Conservation (phyloP, 768 basidiomycete species). For the Naganishia antarctica region DNA sequence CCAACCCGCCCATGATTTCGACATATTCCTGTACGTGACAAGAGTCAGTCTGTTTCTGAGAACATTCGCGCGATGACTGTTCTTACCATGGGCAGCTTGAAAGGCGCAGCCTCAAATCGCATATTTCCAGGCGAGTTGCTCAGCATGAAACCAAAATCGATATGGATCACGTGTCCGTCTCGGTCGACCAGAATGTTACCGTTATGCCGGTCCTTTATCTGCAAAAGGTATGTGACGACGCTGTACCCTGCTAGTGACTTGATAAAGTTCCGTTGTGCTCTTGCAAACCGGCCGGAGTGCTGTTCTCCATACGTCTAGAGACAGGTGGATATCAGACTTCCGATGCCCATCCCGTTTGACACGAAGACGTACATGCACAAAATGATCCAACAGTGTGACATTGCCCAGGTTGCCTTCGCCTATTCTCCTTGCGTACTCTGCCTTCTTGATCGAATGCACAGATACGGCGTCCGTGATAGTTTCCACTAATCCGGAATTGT, state of each 20-base stretch:
- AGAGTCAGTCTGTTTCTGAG: not conserved
- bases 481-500: constrained; percentile 87
- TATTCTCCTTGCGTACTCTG: constrained; percentile 85
- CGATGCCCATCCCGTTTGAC: not conserved
- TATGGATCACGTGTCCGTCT: constrained; percentile 88
- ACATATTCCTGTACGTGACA: constrained; percentile 67
- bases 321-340: not conserved
- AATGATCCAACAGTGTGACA: constrained; percentile 88
- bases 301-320: constrained; percentile 84
- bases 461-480: constrained; percentile 98
- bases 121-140: constrained; percentile 88
- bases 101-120: constrained; percentile 98
- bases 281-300: constrained; percentile 74
- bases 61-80: not conserved
- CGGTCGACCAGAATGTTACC: constrained; percentile 95
- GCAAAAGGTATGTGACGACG: constrained; percentile 88
- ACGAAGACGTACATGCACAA: constrained; percentile 67
- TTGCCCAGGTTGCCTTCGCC: constrained; percentile 74
- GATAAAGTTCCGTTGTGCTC: constrained; percentile 90
- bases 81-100: constrained; percentile 71
- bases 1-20: constrained; percentile 84
- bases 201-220: constrained; percentile 97
- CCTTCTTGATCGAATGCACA: constrained; percentile 98
- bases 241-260: constrained; percentile 93
- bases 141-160: constrained; percentile 98